These are phyloP conservation scores for Phytophthora pini DNA, from an alignment of 352 stramenopile genomes.

Conservation along the genomic window DNA sequence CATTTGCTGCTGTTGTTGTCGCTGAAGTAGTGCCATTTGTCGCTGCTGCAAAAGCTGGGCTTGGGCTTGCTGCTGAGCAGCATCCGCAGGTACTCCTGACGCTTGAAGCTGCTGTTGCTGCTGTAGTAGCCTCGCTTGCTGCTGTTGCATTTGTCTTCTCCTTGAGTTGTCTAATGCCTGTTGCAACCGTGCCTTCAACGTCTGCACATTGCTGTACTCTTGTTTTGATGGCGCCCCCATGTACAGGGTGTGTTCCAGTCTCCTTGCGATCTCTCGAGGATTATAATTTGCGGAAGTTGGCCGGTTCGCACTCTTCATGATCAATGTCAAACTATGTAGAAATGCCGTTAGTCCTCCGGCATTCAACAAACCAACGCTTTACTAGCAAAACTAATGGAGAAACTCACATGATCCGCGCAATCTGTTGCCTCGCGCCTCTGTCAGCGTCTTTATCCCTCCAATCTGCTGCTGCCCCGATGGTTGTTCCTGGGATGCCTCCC, in stretches of 20 bases:
- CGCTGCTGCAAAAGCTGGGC: conserved; percentile 62
- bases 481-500: conserved; percentile 6
- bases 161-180: conserved; percentile 87
- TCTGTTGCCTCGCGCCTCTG: conserved; percentile 80
- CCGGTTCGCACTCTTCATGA: conserved; percentile 91
- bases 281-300: conserved; percentile 91
- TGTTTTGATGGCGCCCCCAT: conserved; percentile 85
- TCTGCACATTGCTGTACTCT: conserved; percentile 90
- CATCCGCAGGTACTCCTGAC: conserved; percentile 47
- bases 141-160: conserved; percentile 80
- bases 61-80: conserved; percentile 53
- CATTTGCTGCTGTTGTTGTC: conserved; percentile 81
- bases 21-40: conserved; percentile 65
- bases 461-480: conserved; percentile 46
- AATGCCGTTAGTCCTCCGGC: conserved; percentile 14
- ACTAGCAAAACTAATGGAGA: not conserved
- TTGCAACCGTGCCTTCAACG: conserved; percentile 82
- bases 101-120: conserved; percentile 47
- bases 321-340: conserved; percentile 77
- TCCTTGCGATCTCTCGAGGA: conserved; percentile 82
- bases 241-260: conserved; percentile 88
- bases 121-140: conserved; percentile 44
- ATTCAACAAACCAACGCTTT: conserved; percentile 13
- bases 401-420: conserved; percentile 89
- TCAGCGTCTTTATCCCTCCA: conserved; percentile 90